Evolutionary conservation across 2,329 filamentous ascomycete species (phyloP).

Genomic region (Beauveria scarabaeidicola): DNA sequence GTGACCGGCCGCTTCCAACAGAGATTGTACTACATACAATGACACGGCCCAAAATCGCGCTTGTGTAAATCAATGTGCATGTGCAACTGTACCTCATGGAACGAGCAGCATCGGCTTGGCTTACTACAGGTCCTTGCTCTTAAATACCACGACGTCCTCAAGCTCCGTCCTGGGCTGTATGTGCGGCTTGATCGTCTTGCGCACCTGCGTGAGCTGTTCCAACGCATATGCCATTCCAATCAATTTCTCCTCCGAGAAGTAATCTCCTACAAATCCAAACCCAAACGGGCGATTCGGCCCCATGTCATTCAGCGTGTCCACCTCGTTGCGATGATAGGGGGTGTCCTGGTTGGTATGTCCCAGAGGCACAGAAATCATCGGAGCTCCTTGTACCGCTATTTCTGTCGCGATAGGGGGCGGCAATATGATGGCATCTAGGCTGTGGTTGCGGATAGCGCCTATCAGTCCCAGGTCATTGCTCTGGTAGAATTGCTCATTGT

Average conservation of each 20-base stretch:
- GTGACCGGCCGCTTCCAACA: neutral
- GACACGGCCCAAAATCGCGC: neutral
- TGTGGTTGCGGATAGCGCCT: slow-evolving; percentile 47
- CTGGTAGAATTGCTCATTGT: slow-evolving; percentile 41
- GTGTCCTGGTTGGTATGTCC: slow-evolving; percentile 46
- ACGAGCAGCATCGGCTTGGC: neutral
- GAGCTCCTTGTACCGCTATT: slow-evolving; percentile 48
- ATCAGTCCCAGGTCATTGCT: slow-evolving; percentile 50
- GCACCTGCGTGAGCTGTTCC: slow-evolving; percentile 46
- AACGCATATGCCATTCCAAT: slow-evolving; percentile 61
- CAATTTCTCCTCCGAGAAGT: slow-evolving; percentile 53
- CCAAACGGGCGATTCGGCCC: slow-evolving; percentile 53
- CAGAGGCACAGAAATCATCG: slow-evolving; percentile 55
- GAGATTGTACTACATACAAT: neutral
- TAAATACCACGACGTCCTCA: slow-evolving; percentile 15
- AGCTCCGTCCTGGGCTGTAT: slow-evolving; percentile 24
- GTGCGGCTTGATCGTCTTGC: slow-evolving; percentile 21
- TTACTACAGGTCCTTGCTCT: slow-evolving; percentile 2
- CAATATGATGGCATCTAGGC: slow-evolving; percentile 53
- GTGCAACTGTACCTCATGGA: neutral
- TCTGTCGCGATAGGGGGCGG: slow-evolving; percentile 42
- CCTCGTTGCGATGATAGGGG: slow-evolving; percentile 32
- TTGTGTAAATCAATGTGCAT: neutral
- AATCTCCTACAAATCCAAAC: slow-evolving; percentile 51
- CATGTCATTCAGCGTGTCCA: slow-evolving; percentile 42